Base-by-base conservation (phyloP, 768 basidiomycete species). In the Lactarius indigo region DNA sequence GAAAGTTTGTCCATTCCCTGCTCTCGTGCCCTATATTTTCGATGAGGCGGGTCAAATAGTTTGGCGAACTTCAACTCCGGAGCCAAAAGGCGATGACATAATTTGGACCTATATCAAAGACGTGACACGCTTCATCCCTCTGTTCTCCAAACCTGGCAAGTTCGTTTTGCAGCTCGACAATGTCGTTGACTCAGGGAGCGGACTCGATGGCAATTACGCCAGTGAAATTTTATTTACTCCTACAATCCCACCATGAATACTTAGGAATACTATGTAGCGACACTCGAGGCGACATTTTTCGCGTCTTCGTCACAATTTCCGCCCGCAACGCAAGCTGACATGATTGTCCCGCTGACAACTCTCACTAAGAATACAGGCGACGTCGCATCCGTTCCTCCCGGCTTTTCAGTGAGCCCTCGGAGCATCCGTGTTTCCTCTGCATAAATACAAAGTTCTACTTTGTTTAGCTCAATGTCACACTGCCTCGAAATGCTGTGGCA, bases 41-140 rank as follows among this genome's bases (percentile, higher is more conserved):
- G 15, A 52, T 33, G 20, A 57, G 33, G n/a, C 9, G 47, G 41
- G 28, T n/a, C 17, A 30, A 52, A 23, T 55, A 90, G 88, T 91
- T 59, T 91, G 90, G 91, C 81, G 91, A 42, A 91, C 88, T 23
- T 91, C 89, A 0, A 92, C 90, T 20, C 87, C 90, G 0, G 91
- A 92, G 74, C 91, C 91, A 0, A 71, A 70, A 17, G 80, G 83
- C 3, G 80, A 84, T 57, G 90, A 89, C 12, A 91, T 92, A 66
- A 86, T 90, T 57, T 91, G 90, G 90, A 90, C 89, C 0, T 87
- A 83, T 61, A 74, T 85, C 70, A 92, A 92, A 73, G 91, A 92
- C 70, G 88, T 88, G 31, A 88, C 89, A 7, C 84, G 84, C 28
- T 92, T 87, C 68, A 83, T 81, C 5, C 88, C 89, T 1, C 81